These are phyloP conservation scores for Pseudoscleropodium purum DNA, from an alignment of 225 moss, liverwort and hornwort genomes.

Conservation along the genomic window DNA sequence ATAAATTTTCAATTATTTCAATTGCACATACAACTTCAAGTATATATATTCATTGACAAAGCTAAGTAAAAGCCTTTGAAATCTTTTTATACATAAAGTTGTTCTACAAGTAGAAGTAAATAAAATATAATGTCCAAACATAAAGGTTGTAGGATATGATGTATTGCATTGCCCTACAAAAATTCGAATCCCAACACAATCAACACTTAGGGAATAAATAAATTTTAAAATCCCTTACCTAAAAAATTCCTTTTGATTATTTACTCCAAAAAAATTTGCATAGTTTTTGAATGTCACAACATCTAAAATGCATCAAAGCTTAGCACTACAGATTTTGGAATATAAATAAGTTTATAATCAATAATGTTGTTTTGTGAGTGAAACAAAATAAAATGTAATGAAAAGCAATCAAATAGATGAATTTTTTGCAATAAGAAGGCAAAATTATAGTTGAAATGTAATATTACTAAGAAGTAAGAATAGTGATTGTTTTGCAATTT, in stretches of 20 bases:
- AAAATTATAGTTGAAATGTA: background rate
- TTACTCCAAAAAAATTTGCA: background rate
- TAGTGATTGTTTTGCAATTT: background rate
- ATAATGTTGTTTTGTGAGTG: background rate
- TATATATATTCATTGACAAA: background rate
- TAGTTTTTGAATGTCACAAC: background rate
- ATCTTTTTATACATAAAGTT: background rate
- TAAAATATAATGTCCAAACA: background rate
- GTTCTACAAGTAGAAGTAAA: no score
- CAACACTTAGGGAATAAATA: no score
- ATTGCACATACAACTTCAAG: background rate
- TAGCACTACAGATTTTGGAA: background rate
- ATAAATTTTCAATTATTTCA: no score
- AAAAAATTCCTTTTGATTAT: background rate
- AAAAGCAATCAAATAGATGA: background rate
- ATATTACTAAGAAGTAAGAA: rapidly evolving
- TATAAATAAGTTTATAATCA: background rate
- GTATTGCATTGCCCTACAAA: background rate
- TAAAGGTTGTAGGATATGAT: background rate
- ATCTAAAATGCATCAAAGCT: background rate
- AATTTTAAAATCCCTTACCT: background rate
- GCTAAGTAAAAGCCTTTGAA: background rate
- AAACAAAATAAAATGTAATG: background rate
- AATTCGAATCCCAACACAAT: background rate
- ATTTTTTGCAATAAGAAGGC: background rate